Percentiles rank a stretch among this genome's conserved stretches.
These are phyloP conservation scores for Podila clonocystis DNA, from an alignment of 192 early-diverging fungal species.

Conservation along the genomic window DNA sequence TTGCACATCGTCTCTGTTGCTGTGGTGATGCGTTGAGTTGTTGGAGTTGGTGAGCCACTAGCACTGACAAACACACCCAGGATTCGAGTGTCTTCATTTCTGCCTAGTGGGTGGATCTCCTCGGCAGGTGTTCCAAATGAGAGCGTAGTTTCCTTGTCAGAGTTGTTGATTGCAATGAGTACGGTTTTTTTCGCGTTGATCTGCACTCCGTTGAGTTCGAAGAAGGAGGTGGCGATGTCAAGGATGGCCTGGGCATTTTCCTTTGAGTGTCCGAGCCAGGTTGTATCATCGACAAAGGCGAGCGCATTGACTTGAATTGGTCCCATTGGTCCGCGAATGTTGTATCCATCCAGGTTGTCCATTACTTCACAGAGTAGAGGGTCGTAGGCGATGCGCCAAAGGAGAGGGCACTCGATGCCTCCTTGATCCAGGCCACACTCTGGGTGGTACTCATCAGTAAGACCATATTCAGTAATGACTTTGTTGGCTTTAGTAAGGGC, in stretches of 20 bases:
- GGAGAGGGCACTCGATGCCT: slow-evolving; percentile 26
- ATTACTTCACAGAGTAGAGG: slow-evolving; percentile 2
- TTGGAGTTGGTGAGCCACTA: neutral
- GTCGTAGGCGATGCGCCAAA: slow-evolving; percentile 24
- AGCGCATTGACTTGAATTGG: neutral
- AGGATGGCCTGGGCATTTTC: slow-evolving; percentile 12
- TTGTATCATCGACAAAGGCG: slow-evolving; percentile 26
- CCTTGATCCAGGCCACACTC: slow-evolving; percentile 35
- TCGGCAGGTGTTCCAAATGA: slow-evolving; percentile 12
- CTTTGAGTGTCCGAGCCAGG: slow-evolving; percentile 2
- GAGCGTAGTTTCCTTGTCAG: neutral
- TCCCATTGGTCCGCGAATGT: neutral
- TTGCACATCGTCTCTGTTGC: slow-evolving; percentile 13
- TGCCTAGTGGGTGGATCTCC: neutral
- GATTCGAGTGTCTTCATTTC: slow-evolving; percentile 8
- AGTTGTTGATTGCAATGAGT: slow-evolving; percentile 7
- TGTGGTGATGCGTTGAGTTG: neutral
- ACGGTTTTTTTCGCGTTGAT: slow-evolving; percentile 26
- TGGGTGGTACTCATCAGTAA: slow-evolving; percentile 16
- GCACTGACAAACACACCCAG: slow-evolving; percentile 24
- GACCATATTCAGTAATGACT: slow-evolving; percentile 28
- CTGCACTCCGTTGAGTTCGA: slow-evolving; percentile 5
- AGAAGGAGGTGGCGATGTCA: slow-evolving; percentile 16
- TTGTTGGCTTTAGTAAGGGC: slow-evolving; percentile 15
- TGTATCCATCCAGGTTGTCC: neutral